Percentiles rank a stretch among this genome's conserved stretches.
phyloP scores from a whole-genome alignment of 192 early-diverging fungal genomes.

The Rhizophlyctis rosea region DNA sequence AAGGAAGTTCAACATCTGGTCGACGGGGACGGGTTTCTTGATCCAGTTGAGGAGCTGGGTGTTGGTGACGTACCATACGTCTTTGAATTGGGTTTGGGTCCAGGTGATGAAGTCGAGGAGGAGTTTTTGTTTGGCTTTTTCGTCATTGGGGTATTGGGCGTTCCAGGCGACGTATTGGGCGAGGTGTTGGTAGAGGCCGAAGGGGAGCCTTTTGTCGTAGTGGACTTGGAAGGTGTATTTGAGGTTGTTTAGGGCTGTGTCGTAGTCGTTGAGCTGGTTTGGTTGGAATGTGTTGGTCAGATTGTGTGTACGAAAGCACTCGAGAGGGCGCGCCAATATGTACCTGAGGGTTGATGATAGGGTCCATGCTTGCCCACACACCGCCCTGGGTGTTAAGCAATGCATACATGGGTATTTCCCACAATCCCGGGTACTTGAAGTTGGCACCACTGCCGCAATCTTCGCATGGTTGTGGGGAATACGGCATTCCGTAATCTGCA shows the following conservation, averaged over 20 bases:
- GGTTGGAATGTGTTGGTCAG: too few species aligned
- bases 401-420: conserved; percentile 38
- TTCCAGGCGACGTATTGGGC: conserved; percentile 6
- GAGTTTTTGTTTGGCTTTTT: neutral
- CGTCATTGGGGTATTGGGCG: too few species aligned
- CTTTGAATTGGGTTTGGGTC: conserved; percentile 21
- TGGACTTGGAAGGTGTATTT: conserved; percentile 28
- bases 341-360: conserved; percentile 8
- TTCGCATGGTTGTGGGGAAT: conserved; percentile 2
- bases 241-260: conserved; percentile 17
- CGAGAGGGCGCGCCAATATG: too few species aligned
- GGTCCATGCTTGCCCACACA: conserved; percentile 30
- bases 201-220: conserved; percentile 30
- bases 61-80: conserved; percentile 36
- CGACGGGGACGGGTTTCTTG: conserved; percentile 9
- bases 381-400: conserved; percentile 18
- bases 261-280: too few species aligned
- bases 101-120: conserved; percentile 25
- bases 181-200: conserved; percentile 36
- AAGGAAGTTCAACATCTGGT: conserved; percentile 11
- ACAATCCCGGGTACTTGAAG: conserved; percentile 30
- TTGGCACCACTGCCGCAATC: too few species aligned
- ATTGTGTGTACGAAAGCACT: too few species aligned
- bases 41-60: conserved; percentile 39
- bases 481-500: conserved; percentile 20